These are phyloP conservation scores for Neopestalotiopsis sp. DNA, from an alignment of 2,329 filamentous ascomycete species.

Conservation along the genomic window DNA sequence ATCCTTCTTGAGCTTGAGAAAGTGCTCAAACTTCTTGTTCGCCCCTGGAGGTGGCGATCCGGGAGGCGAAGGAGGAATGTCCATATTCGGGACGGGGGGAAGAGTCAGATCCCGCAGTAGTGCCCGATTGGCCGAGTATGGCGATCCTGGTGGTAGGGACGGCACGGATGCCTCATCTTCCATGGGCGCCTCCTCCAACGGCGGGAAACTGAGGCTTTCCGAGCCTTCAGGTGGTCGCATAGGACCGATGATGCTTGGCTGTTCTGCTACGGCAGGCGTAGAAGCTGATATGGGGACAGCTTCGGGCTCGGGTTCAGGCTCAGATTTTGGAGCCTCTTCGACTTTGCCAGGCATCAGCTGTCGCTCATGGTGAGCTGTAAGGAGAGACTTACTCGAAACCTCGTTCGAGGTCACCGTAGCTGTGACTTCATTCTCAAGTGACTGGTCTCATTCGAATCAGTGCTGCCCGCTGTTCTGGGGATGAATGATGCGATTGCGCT, in stretches of 20 bases:
- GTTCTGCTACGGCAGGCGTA: slow-evolving; percentile 20
- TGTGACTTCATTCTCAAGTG: slow-evolving; percentile 31
- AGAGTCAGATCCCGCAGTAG: slow-evolving; percentile 75
- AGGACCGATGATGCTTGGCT: slow-evolving; percentile 34
- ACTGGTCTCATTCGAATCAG: slow-evolving; percentile 40
- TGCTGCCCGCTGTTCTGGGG: slow-evolving; percentile 34
- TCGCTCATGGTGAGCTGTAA: not conserved
- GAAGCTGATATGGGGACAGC: slow-evolving; percentile 20
- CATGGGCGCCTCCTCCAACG: slow-evolving; percentile 36
- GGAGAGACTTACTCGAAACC: slow-evolving; percentile 29
- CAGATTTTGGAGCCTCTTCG: slow-evolving; percentile 19
- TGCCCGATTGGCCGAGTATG: slow-evolving; percentile 70
- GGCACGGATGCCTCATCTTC: slow-evolving; percentile 27
- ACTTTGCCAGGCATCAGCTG: slow-evolving; percentile 16
- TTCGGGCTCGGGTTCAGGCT: slow-evolving; percentile 15
- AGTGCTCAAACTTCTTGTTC: slow-evolving; percentile 74
- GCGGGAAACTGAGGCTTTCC: slow-evolving; percentile 34
- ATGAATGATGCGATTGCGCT: slow-evolving; percentile 18
- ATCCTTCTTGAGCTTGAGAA: slow-evolving; percentile 78
- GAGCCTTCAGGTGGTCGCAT: slow-evolving; percentile 31
- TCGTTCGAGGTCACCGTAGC: slow-evolving; percentile 23
- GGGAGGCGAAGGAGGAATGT: slow-evolving; percentile 77
- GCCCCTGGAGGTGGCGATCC: slow-evolving; percentile 59
- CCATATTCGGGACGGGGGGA: slow-evolving; percentile 72
- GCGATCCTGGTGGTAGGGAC: slow-evolving; percentile 60